Evolutionary conservation across 2,329 filamentous ascomycete species (phyloP).

Genomic region (Ceratocystis ficicola): DNA sequence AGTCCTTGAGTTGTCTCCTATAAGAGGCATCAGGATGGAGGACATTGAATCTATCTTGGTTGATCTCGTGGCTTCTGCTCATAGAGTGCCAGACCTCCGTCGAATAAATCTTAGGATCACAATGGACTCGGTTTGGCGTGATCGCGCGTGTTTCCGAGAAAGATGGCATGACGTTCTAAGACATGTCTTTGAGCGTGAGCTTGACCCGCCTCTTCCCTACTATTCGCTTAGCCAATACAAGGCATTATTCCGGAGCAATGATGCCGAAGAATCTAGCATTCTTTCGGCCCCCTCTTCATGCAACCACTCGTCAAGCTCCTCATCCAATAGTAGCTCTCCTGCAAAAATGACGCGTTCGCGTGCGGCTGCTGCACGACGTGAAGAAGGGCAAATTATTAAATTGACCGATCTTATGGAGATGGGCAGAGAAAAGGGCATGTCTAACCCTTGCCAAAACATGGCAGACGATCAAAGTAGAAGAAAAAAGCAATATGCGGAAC

Average conservation of each 20-base stretch:
- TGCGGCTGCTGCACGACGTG: neutral
- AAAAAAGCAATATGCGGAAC: neutral
- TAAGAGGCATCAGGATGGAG: conserved; percentile 59
- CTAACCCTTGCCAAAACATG: neutral
- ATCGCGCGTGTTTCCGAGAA: conserved; percentile 65
- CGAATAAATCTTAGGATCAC: conserved; percentile 62
- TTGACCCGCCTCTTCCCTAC: conserved; percentile 31
- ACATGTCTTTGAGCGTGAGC: conserved; percentile 48
- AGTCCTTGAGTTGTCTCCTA: conserved; percentile 59
- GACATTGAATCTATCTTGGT: conserved; percentile 66
- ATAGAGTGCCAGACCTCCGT: conserved; percentile 53
- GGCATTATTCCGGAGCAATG: neutral
- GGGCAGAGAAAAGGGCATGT: neutral
- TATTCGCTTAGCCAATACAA: conserved; percentile 15
- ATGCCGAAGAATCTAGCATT: neutral
- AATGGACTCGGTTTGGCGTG: conserved; percentile 68
- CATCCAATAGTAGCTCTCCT: no score
- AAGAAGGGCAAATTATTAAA: neutral
- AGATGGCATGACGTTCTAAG: conserved; percentile 63
- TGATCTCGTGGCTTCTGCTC: conserved; percentile 62
- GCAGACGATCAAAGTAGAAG: neutral
- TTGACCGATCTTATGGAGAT: neutral
- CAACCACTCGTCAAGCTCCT: neutral
- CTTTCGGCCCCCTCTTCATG: neutral
- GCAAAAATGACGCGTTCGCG: neutral